Base-by-base conservation (phyloP, 805 yeast species). In the Cyberlindnera galapagoensis region DNA sequence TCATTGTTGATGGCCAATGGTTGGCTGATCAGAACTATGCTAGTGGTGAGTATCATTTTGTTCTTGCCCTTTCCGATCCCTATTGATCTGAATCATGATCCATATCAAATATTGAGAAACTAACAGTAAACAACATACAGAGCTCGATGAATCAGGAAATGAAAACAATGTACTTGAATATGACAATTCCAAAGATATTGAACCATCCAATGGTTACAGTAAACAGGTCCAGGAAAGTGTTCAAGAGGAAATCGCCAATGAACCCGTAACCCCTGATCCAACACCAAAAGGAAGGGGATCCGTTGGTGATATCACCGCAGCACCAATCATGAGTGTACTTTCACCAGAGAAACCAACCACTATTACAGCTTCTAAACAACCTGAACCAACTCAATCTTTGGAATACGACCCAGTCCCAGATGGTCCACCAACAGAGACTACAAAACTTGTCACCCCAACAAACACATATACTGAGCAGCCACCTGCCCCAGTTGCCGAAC, bases 141-240 rank as follows among this genome's bases (percentile, higher is more conserved):
- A 61, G 22, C 35, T 52, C 6, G 69, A 63, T 38, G 52, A 47
- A 5, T 37, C 46, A 26, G 62, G 60, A 6, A 62, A 62, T 31
- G 57, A 55, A 23, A 63, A 63, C 41, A 63, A 63, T 33, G 65
- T 62, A 4, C 28, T 56, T 18, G 26, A 38, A 4, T 48, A 40
- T 19, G 48, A 44, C 28, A 31, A 24, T 24, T 27, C 45, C 0
- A 24, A 24, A 5, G 34, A 22, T 14, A 28, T 28, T 4, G 15
- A 8, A 3, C 13, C 26, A 8, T 5, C 31, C 8, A 17, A 11
- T 4, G 43, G 29, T 9, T 18, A 14, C 9, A 30, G 30, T 31
- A 31, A 11, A 19, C 29, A 25, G 29, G 34, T 19, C 36, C 34
- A 26, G 40, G 40, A 14, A 8, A 26, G 18, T 2, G 35, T 35